Conservation (phyloP, 176 grass and related monocot genomes). For the Bolboschoenus planiculmis region DNA sequence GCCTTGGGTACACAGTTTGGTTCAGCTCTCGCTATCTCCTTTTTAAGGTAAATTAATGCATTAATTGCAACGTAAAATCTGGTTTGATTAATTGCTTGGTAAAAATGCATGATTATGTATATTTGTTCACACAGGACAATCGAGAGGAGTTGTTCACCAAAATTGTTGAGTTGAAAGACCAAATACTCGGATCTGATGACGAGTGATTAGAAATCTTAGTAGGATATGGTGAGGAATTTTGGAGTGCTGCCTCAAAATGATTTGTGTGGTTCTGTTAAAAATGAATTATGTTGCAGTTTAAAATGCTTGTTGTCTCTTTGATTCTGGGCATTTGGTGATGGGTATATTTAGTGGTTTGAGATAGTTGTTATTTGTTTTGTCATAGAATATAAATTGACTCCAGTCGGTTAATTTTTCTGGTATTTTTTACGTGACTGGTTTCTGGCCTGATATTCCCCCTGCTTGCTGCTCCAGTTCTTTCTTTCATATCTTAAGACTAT, state of each 20-base stretch:
- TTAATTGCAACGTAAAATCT: not conserved
- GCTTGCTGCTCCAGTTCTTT: not conserved
- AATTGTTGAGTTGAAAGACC: slow-evolving; percentile 41
- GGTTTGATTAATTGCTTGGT: not conserved
- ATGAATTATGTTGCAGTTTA: not conserved
- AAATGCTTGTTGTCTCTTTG: not conserved
- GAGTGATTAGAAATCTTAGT: slow-evolving; percentile 14
- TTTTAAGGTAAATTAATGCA: slow-evolving; percentile 33
- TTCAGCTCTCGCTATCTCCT: slow-evolving; percentile 48
- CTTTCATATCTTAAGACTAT: not conserved
- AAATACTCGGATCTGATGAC: slow-evolving; percentile 33
- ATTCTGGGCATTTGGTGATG: not conserved
- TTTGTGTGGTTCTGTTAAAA: not conserved
- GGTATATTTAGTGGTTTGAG: not conserved
- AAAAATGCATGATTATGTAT: not conserved
- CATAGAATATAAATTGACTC: not conserved
- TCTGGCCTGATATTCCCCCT: not conserved
- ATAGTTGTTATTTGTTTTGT: not conserved
- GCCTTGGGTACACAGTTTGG: slow-evolving; percentile 47
- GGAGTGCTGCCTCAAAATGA: not conserved
- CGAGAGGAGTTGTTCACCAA: slow-evolving; percentile 53
- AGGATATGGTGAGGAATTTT: slow-evolving; percentile 3
- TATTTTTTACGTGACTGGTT: not conserved
- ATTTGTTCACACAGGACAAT: slow-evolving; percentile 37
- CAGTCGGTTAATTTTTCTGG: not conserved